Conservation (phyloP, 176 grass and related monocot species). For the Triticum timopheevii region DNA sequence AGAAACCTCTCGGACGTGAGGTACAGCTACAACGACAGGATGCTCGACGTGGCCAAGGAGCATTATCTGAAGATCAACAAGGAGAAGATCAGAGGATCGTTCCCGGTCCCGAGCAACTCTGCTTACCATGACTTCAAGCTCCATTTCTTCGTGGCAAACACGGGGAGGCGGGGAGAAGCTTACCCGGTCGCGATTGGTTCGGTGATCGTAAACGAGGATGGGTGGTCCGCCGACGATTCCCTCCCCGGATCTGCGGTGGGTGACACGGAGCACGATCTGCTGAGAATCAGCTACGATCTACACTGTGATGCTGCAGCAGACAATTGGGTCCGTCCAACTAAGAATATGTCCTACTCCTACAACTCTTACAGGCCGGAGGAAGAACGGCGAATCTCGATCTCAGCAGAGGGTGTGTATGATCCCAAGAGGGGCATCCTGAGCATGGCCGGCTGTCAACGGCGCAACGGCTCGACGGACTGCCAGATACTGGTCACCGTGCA, state of each 20-base stretch:
- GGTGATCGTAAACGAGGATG: neutral
- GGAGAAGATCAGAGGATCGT: neutral
- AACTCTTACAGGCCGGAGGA: neutral
- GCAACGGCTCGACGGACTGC: conserved; percentile 43
- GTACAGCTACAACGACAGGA: conserved; percentile 38
- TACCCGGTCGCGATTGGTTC: conserved; percentile 29
- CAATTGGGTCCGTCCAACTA: too few relatives aligned
- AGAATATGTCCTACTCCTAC: too few relatives aligned
- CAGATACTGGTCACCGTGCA: conserved; percentile 44
- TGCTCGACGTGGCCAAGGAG: conserved; percentile 23
- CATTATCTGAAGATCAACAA: neutral
- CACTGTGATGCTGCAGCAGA: too few relatives aligned
- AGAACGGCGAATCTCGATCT: neutral
- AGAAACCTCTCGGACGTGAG: conserved; percentile 33
- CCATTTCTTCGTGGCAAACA: neutral
- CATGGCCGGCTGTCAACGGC: conserved; percentile 47
- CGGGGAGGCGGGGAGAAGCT: neutral
- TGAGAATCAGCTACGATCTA: conserved; percentile 50
- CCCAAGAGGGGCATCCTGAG: conserved; percentile 39
- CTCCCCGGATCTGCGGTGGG: neutral
- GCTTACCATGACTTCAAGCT: conserved; percentile 42
- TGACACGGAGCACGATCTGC: neutral
- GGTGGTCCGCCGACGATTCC: neutral
- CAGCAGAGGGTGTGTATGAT: conserved; percentile 66
- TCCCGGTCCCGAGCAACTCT: conserved; percentile 28